Base-by-base conservation (phyloP, 2,329 filamentous ascomycete genomes). In the Neospermospora avenae region DNA sequence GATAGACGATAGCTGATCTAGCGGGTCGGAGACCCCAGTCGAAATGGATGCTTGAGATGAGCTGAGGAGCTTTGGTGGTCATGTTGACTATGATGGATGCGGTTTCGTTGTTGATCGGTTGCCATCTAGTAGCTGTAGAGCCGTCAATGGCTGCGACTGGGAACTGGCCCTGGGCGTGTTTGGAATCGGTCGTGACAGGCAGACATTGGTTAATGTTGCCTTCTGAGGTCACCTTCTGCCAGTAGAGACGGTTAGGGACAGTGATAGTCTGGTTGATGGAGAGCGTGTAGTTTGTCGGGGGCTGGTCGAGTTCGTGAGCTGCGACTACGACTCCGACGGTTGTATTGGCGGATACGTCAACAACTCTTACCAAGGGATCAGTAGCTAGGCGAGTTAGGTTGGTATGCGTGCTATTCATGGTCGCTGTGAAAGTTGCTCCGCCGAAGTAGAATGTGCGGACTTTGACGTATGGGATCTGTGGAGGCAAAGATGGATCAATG, bases 391-490 rank as follows among this genome's bases (percentile, higher is more conserved):
- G 83, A 14, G 77, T 79, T 39, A 90, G 73, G 1, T 78, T 84
- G 0, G 87, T 90, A 66, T 89, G 84, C 0, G 85, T 88, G 44
- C 78, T 76, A 68, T 89, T 89, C 2, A 85, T 83, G 35, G 73
- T 76, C 0, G 84, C 84, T 10, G 80, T 79, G 65, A 89, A 80
- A 3, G 84, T 84, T 73, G 84, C 84, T 18, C 86, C 86, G 63
- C 81, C 83, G 78, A 83, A 89, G 74, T 87, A 86, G 70, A 89
- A 83, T 1, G 80, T 86, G 6, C 86, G 81, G 68, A 86, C 85
- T 52, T 76, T 77, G 34, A 89, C 67, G 48, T 84, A 73, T 1
- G 82, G 77, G 58, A 90, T 84, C 65, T 90, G 87, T 14, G 71
- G 71, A 1, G 71, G 86, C 0, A 89, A 75, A 11, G 82, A 82